Conservation (phyloP, 441 rosid genomes). For the Adansonia grandidieri region DNA sequence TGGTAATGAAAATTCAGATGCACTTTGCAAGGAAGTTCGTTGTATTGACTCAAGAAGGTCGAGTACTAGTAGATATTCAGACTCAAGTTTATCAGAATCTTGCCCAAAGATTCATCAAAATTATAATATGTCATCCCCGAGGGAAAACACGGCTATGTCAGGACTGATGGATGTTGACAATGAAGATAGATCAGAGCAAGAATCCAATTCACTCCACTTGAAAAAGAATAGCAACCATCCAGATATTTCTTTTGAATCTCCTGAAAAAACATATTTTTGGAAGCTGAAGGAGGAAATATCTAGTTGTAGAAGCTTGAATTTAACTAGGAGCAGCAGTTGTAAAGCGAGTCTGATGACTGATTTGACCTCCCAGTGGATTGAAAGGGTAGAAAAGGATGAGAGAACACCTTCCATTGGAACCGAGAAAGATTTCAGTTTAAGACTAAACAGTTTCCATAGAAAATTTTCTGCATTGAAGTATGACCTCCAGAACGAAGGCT, state of each 20-base stretch:
- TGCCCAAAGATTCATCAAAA: slow-evolving; percentile 35
- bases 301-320: slow-evolving; percentile 44
- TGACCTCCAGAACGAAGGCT: slow-evolving; percentile 29
- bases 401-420: slow-evolving; percentile 42
- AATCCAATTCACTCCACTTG: slow-evolving; percentile 33
- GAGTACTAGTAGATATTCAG: slow-evolving; percentile 31
- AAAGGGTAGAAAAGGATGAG: slow-evolving; percentile 39
- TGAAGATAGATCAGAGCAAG: slow-evolving; percentile 42
- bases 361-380: slow-evolving; percentile 29
- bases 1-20: slow-evolving; percentile 51
- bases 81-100: slow-evolving; percentile 34
- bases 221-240: slow-evolving; percentile 23
- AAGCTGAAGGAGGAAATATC: slow-evolving; percentile 44
- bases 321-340: slow-evolving; percentile 71
- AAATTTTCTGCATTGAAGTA: slow-evolving; percentile 36
- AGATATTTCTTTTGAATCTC: slow-evolving; percentile 38
- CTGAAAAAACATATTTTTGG: slow-evolving; percentile 47
- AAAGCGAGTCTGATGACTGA: slow-evolving; percentile 47
- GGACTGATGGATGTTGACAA: slow-evolving; percentile 42
- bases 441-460: slow-evolving; percentile 39
- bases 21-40: slow-evolving; percentile 58
- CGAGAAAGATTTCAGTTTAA: slow-evolving; percentile 42
- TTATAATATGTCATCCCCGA: slow-evolving; percentile 39
- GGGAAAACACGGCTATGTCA: slow-evolving; percentile 35
- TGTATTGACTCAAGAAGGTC: slow-evolving; percentile 53